phyloP scores from a whole-genome alignment of 2,329 filamentous ascomycete species.

The Mariannaea sp. region DNA sequence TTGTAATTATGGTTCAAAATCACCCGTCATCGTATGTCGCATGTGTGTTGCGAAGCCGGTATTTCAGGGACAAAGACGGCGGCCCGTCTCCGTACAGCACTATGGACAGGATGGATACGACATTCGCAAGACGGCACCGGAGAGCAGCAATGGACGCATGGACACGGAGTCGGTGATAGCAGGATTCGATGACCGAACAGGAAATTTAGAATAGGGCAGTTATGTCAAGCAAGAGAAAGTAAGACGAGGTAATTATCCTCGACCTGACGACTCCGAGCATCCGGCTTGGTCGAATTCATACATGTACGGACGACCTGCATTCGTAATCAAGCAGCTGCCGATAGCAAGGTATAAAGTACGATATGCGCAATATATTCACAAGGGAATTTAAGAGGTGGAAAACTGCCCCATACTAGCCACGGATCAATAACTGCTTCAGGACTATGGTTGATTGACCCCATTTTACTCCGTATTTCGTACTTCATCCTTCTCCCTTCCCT shows the following conservation, averaged over 20 bases:
- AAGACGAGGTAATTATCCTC: conserved; percentile 23
- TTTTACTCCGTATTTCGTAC: too few species aligned
- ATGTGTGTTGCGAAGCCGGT: too few species aligned
- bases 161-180: conserved; percentile 7
- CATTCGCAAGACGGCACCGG: conserved; percentile 8
- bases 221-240: conserved; percentile 13
- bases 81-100: not conserved
- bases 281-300: conserved; percentile 10
- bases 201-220: conserved; percentile 4
- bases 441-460: not conserved
- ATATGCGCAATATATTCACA: not conserved
- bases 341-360: conserved; percentile 1
- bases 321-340: conserved; percentile 8
- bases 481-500: too few species aligned
- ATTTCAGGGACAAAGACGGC: too few species aligned
- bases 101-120: not conserved
- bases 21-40: not conserved
- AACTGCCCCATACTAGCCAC: conserved; percentile 4
- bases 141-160: not conserved
- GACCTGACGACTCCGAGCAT: conserved; percentile 10
- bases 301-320: conserved; percentile 6
- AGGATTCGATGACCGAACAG: conserved; percentile 7
- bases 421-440: not conserved
- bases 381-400: conserved; percentile 14
- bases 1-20: conserved; percentile 25